phyloP scores from a whole-genome alignment of 306 rosid species.

The Vigna trinervia region DNA sequence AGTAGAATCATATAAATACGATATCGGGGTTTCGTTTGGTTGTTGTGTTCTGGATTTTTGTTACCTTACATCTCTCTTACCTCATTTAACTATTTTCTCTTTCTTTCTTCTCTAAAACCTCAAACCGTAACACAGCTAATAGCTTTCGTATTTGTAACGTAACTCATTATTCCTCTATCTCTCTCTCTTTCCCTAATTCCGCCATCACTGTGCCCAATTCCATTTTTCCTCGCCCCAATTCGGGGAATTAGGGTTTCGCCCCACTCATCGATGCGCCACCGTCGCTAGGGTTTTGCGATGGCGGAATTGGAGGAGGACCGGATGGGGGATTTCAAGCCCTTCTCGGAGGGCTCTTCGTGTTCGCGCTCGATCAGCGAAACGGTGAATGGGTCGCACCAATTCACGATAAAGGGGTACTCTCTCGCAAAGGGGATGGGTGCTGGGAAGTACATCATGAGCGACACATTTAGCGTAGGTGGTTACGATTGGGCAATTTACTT shows the following conservation, averaged over 20 bases:
- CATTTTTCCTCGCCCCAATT: slow-evolving; percentile 20
- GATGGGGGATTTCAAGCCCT: slow-evolving; percentile 56
- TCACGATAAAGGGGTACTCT: slow-evolving; percentile 81
- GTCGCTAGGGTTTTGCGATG: slow-evolving; percentile 46
- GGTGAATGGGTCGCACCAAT: slow-evolving; percentile 82
- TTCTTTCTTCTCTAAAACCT: neutral
- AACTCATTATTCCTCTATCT: neutral
- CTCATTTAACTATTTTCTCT: neutral
- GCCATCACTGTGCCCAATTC: neutral
- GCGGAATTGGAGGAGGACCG: slow-evolving; percentile 49
- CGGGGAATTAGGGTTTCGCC: slow-evolving; percentile 44
- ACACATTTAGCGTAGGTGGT: slow-evolving; percentile 84
- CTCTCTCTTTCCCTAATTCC: neutral
- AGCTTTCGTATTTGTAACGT: neutral
- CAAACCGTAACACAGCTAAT: neutral
- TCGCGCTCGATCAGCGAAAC: slow-evolving; percentile 83
- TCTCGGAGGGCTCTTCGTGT: slow-evolving; percentile 59
- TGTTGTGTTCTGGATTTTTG: neutral
- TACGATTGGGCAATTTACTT: slow-evolving; percentile 95
- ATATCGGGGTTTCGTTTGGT: neutral
- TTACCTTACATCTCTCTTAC: neutral
- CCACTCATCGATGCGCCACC: slow-evolving; percentile 8
- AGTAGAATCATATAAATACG: slow-evolving; percentile 39
- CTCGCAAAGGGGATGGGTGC: slow-evolving; percentile 95
- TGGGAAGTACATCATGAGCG: slow-evolving; percentile 83